These are phyloP conservation scores for Apophysomyces sp. DNA, from an alignment of 371 early-diverging fungal species.

Conservation along the genomic window DNA sequence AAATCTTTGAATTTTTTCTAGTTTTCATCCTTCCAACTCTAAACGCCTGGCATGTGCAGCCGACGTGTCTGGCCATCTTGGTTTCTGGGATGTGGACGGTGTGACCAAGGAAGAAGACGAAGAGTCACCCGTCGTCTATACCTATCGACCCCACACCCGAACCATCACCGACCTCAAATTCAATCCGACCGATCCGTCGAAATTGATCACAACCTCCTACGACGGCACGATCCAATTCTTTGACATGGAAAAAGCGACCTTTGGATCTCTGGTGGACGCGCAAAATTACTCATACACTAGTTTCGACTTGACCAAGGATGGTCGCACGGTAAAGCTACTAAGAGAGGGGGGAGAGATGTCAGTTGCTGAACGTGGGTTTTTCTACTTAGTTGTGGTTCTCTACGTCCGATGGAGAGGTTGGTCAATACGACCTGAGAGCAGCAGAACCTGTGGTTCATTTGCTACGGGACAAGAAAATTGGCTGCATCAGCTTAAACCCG, in stretches of 20 bases:
- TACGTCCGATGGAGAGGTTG: conserved; percentile 61
- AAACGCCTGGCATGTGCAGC: conserved; percentile 63
- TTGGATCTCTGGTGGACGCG: conserved; percentile 41
- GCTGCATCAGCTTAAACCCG: conserved; percentile 71
- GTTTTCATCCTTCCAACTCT: conserved; percentile 62
- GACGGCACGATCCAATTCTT: conserved; percentile 64
- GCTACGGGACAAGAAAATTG: conserved; percentile 65
- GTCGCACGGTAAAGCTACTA: conserved; percentile 30
- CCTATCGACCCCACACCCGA: conserved; percentile 60
- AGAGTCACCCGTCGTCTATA: conserved; percentile 49
- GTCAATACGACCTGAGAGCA: conserved; percentile 42
- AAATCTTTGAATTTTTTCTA: conserved; percentile 16
- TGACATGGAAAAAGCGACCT: conserved; percentile 59
- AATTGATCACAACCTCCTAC: conserved; percentile 61
- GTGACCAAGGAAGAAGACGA: conserved; percentile 37
- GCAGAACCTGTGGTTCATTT: not conserved
- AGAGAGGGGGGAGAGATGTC: not conserved
- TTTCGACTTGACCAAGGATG: conserved; percentile 46
- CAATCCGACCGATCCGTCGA: conserved; percentile 46
- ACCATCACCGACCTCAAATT: conserved; percentile 57
- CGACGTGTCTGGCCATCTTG: conserved; percentile 62
- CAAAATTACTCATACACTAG: conserved; percentile 33
- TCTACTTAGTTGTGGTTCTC: conserved; percentile 52
- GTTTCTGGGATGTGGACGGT: conserved; percentile 66
- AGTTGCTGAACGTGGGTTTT: not conserved